Evolutionary conservation across 2,329 filamentous ascomycete species (phyloP).

Genomic region (Lachnellula arida): DNA sequence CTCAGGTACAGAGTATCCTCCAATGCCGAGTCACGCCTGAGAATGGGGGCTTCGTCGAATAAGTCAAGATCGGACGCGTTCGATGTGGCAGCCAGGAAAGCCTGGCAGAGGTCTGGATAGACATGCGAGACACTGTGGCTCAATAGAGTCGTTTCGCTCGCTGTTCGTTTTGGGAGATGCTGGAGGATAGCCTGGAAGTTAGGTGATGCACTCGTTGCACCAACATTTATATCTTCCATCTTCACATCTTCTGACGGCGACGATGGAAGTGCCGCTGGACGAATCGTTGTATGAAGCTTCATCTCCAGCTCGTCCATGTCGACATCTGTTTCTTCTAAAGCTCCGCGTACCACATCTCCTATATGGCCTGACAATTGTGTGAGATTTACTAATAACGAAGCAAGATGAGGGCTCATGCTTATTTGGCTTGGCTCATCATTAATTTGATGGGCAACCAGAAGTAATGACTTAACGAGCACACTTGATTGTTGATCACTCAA

Average conservation of each 20-base stretch:
- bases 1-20: slow-evolving; percentile 64
- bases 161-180: slow-evolving; percentile 31
- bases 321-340: slow-evolving; percentile 61
- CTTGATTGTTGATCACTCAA: slow-evolving; percentile 59
- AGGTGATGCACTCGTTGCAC: slow-evolving; percentile 27
- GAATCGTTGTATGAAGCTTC: slow-evolving; percentile 66
- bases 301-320: slow-evolving; percentile 73
- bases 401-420: slow-evolving; percentile 57
- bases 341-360: slow-evolving; percentile 60
- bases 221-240: slow-evolving; percentile 41
- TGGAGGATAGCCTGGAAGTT: slow-evolving; percentile 22
- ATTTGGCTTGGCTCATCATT: slow-evolving; percentile 52
- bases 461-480: slow-evolving; percentile 61
- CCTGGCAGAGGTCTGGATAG: slow-evolving; percentile 54
- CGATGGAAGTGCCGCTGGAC: slow-evolving; percentile 49
- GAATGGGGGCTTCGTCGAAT: slow-evolving; percentile 46
- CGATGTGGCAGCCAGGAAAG: slow-evolving; percentile 52
- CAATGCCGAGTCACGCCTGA: slow-evolving; percentile 50
- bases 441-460: slow-evolving; percentile 56
- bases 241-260: slow-evolving; percentile 45
- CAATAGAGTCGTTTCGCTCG: slow-evolving; percentile 47
- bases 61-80: slow-evolving; percentile 35
- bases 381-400: slow-evolving; percentile 61
- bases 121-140: slow-evolving; percentile 45
- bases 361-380: slow-evolving; percentile 54